Percentiles rank a stretch among this genome's conserved stretches.
These are phyloP conservation scores for Botrytis medusae DNA, from an alignment of 2,329 filamentous ascomycete genomes.

Conservation along the genomic window DNA sequence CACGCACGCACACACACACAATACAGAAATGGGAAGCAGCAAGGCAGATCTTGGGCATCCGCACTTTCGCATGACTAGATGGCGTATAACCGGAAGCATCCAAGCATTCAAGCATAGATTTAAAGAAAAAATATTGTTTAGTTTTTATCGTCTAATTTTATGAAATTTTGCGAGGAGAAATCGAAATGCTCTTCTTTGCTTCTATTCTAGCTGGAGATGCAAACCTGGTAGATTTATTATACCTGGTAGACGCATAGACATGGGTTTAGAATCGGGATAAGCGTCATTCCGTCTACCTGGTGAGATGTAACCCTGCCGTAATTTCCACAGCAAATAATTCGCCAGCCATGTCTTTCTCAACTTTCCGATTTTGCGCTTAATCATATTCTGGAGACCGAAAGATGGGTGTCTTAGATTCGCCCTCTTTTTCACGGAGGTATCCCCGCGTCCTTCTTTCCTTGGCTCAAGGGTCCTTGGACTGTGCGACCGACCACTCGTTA, in stretches of 20 bases:
- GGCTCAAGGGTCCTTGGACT: neutral
- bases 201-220: neutral
- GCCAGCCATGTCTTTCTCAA: neutral
- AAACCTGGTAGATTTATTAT: neutral
- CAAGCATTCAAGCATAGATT: neutral
- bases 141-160: neutral
- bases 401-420: neutral
- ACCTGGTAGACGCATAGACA: neutral
- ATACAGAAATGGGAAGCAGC: neutral
- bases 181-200: neutral
- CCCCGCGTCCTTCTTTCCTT: neutral
- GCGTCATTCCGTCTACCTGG: neutral
- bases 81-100: neutral
- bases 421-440: neutral
- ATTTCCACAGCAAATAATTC: neutral
- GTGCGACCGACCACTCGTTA: neutral
- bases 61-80: neutral
- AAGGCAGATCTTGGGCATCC: neutral
- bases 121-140: neutral
- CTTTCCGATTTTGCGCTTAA: neutral
- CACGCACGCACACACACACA: neutral
- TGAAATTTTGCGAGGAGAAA: neutral
- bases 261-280: neutral
- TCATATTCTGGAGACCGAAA: neutral
- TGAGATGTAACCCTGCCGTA: neutral